Base-by-base conservation (phyloP, 169 alveolate genomes). In the Plasmodium billcollinsi region DNA sequence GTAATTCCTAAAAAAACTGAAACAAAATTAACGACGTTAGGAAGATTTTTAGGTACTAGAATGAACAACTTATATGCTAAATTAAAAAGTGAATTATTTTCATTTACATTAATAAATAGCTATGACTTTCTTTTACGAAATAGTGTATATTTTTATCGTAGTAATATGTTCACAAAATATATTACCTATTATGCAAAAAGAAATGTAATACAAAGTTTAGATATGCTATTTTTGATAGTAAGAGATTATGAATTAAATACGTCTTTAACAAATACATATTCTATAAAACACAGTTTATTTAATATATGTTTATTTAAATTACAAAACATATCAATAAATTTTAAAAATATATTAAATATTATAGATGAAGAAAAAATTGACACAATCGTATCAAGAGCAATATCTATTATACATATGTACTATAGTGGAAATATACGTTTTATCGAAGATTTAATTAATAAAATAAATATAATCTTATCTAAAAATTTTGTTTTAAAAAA, bases 261-360 rank as follows among this genome's bases (percentile, higher is more conserved):
- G 1, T 58, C 91, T 12, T 24, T 83, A 47, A 83, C 91, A 8
- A 67, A 83, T 56, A 58, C 85, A 18, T 14, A 56, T 54, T 49
- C 91, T 20, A 71, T 83, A 24, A 83, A 83, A 15, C 73, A 83
- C 61, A 70, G 73, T 56, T 49, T 71, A 21, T 83, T 83, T 26
- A 52, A 83, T n/a, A 83, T 83, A 33, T 83, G 91, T 33, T 18
- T 83, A 29, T 83, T 69, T 59, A 67, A 71, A 39, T 39, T 83
- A 3, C 91, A 83, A 12, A 70, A 58, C 47, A 65, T 83, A 69
- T 83, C 91, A 9, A 65, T 70, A 12, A 9, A 52, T 26, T 47
- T 71, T 14, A 83, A 83, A 83, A 83, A 83, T 70, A 71, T 83
- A 33, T 63, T 83, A 54, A 83, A 67, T 73, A 8, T 83, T 47